Evolutionary conservation across 257 asterid genomes (phyloP), one percentile per base, ranked within the genome.

Genomic region (Thymus quinquecostatus): DNA sequence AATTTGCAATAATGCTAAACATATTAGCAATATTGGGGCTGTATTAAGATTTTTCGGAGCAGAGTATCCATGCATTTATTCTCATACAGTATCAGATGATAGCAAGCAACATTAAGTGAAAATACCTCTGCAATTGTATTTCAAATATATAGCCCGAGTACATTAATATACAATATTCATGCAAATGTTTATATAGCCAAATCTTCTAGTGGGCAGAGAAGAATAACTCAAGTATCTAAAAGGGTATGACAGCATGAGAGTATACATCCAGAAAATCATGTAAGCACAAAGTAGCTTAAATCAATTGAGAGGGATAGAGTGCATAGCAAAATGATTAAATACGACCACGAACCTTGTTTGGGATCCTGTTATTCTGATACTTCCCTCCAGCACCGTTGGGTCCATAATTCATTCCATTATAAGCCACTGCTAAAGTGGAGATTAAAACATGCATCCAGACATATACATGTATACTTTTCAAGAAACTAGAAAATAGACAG

Each of bases 391-490:
- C 65, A 10, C 74, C 91, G 68, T 87, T 85, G 62, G 81, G 88
- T 64, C 91, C 89, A 50, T 85, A 82, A 76, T 82, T 80, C 80
- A 83, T 77, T 61, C 86, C 94, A 38, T 77, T 82, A 85, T 85
- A 80, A 54, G 70, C 74, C 70, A 75, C 72, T 40, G 88, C 85
- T 77, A 78, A 75, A 77, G 58, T 40, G 73, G 72, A 76, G 64
- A 58, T 69, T 38, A 74, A 3, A 56, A 51, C 30, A 63, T 28
- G 45, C 44, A 64, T 64, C 43, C 5, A 29, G 28, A 48, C 21
- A 27, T 12, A 47, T 2, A 64, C n/a, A 65, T 12, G 57, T 43
- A 44, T 29, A 29, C 28, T 60, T 30, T 45, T 44, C 53, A 47
- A 65, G 45, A 33, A 66, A 33, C 64, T 44, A 54, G 40, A 53